Base-by-base conservation (phyloP, 495 filamentous ascomycete genomes). In the Geopyxis carbonaria region DNA sequence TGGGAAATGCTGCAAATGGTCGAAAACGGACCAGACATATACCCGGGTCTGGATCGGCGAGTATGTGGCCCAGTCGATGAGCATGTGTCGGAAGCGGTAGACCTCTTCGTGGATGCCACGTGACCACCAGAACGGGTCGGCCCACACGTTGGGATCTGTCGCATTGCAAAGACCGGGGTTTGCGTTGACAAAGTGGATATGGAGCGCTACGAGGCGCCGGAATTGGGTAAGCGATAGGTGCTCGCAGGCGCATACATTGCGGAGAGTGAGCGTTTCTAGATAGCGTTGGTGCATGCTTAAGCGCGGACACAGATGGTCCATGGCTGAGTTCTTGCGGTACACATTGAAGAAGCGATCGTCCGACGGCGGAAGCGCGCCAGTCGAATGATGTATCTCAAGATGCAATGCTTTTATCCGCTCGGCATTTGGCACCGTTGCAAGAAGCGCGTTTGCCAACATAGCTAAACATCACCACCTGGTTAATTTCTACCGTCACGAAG, bases 291-390 rank as follows among this genome's bases (percentile, higher is more conserved):
- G 49, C 9, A 52, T 22, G 14, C 34, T 34, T 22, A 53, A 29
- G 14, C 49, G 49, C 4, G 49, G 48, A 19, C 49, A 53, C 14
- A 53, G 51, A 36, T 53, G 49, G 16, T 52, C 48, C 28, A 43
- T 44, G 28, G 48, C 45, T 16, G 48, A 44, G 31, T 45, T 44
- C 38, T 53, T 43, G 10, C 34, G 45, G 23, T 51, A 51, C 25
- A 48, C 30, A 41, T 52, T 53, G 34, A 51, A 52, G 34, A 53
- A 53, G 13, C 48, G 40, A 16, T 38, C 31, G 24, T 53, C 49
- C 21, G 48, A 36, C 4, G 49, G 13, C 38, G 48, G 31, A 47
- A 52, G 32, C 5, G 16, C 7, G 19, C 33, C 9, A 4, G 14
- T 22, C 24, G 9, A 22, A 22, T 36, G 33, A 22, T 19, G 32